Conservation (phyloP, 139 green algal species). For the Closterium sp. region DNA sequence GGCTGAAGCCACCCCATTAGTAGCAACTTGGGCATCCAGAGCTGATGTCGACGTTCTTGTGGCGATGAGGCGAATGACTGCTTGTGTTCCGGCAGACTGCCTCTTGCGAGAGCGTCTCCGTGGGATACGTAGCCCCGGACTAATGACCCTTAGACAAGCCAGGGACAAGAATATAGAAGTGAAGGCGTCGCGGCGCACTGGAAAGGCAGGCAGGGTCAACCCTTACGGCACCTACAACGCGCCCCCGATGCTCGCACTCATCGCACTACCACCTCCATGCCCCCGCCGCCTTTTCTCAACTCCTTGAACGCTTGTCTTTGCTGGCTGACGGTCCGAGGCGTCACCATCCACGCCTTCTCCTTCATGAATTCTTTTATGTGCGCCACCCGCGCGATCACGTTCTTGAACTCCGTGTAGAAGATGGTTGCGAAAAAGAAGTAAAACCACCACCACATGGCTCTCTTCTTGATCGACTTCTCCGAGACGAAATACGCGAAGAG, state of each 20-base stretch:
- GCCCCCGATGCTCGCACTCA: not conserved
- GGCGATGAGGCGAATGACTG: too few relatives aligned
- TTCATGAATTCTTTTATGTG: slow-evolving; percentile 17
- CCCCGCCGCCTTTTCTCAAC: not conserved
- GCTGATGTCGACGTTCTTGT: too few relatives aligned
- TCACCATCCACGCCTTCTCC: slow-evolving; percentile 7
- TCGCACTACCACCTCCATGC: not conserved
- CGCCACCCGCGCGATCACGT: slow-evolving; percentile 3
- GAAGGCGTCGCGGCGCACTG: not conserved
- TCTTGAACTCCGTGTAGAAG: slow-evolving; percentile 20
- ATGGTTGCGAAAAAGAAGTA: not conserved
- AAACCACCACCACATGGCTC: not conserved
- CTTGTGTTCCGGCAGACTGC: not conserved
- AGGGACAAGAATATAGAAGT: not conserved
- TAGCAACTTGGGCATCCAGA: too few relatives aligned
- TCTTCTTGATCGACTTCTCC: slow-evolving; percentile 2
- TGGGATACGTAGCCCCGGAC: not conserved
- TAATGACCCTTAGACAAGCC: not conserved
- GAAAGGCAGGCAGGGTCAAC: not conserved
- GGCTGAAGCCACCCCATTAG: not conserved
- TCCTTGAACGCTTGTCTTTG: not conserved
- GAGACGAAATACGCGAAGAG: not conserved
- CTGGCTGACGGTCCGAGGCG: not conserved
- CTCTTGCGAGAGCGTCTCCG: not conserved
- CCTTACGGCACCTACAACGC: too few relatives aligned